Base-by-base conservation (phyloP, 257 asterid species). In the Nicotiana sylvestris region DNA sequence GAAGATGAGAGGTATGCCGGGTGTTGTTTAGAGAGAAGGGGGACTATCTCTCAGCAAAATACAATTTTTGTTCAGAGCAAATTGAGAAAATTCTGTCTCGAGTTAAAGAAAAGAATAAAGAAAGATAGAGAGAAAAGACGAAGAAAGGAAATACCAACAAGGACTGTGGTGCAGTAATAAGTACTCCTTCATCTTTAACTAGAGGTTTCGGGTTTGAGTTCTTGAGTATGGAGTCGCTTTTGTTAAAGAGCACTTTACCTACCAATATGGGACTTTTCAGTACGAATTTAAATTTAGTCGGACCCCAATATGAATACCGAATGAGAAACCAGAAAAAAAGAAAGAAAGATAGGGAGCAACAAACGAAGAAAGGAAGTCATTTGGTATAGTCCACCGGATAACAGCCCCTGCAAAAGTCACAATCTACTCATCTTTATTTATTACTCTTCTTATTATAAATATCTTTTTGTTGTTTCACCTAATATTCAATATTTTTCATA, bases 221-320 rank as follows among this genome's bases (percentile, higher is more conserved):
- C 0, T 4, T 35, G 39, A 10, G 10, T 16, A 66, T 66, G 12
- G 18, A 7, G 2, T 66, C 5, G 0, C 4, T 16, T 66, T 16
- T 16, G 17, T 66, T 33, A 66, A 0, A 16, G 0, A 12, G 2
- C 1, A 0, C 2, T 66, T 17, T 66, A 66, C 0, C 33, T 0
- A 7, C 0, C 0, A 1, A 32, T 15, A 32, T 66, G 4, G 16
- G 2, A 2, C 0, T 66, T 32, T 61, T 66, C 0, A 6, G 3
- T 0, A 0, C 1, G 6, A 29, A 5, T 21, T 53, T 53, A 35
- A 85, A 85, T 49, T 32, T 18, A 10, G 9, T 17, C 46, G 0
- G 1, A 66, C 0, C 1, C 1, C 8, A 33, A 8, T 33, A 32
- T 0, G 0, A 66, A 32, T 15, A 66, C 16, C 18, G 60, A 58